Percentiles rank a stretch among this genome's conserved stretches.
These are phyloP conservation scores for Chlamydomonas sp. DNA, from an alignment of 139 green algal species.

Conservation along the genomic window DNA sequence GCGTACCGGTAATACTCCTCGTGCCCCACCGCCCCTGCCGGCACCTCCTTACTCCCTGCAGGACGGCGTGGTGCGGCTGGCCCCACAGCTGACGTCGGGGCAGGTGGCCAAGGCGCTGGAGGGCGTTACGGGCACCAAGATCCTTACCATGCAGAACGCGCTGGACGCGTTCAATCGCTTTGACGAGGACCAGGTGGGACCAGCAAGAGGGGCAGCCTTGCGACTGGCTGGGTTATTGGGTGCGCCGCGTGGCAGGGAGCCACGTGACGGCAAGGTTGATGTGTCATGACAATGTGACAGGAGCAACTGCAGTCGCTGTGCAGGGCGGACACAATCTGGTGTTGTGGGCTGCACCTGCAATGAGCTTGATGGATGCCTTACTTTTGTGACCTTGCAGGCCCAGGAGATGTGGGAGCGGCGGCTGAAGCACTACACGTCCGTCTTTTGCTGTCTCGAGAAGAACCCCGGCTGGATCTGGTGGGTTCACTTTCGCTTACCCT, in stretches of 20 bases:
- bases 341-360: too few relatives aligned
- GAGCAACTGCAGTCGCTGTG: too few relatives aligned
- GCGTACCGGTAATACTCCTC: too few relatives aligned
- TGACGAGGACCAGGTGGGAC: neutral
- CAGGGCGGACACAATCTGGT: too few relatives aligned
- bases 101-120: conserved; percentile 34
- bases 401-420: conserved; percentile 63
- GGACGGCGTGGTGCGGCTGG: conserved; percentile 25
- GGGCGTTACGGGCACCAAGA: conserved; percentile 9
- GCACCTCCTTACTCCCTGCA: neutral
- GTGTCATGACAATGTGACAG: too few relatives aligned
- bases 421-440: conserved; percentile 64
- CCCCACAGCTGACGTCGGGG: conserved; percentile 1
- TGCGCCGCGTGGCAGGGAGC: too few relatives aligned
- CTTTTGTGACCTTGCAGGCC: neutral
- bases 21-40: neutral
- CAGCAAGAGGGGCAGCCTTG: neutral
- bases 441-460: conserved; percentile 83
- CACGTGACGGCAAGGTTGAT: too few relatives aligned
- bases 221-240: too few relatives aligned
- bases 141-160: conserved; percentile 19
- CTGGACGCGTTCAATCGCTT: conserved; percentile 20
- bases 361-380: neutral
- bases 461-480: conserved; percentile 55
- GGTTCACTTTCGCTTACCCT: neutral